Evolutionary conservation across 2,329 filamentous ascomycete species (phyloP).

Genomic region (Penicillium janthinellum): DNA sequence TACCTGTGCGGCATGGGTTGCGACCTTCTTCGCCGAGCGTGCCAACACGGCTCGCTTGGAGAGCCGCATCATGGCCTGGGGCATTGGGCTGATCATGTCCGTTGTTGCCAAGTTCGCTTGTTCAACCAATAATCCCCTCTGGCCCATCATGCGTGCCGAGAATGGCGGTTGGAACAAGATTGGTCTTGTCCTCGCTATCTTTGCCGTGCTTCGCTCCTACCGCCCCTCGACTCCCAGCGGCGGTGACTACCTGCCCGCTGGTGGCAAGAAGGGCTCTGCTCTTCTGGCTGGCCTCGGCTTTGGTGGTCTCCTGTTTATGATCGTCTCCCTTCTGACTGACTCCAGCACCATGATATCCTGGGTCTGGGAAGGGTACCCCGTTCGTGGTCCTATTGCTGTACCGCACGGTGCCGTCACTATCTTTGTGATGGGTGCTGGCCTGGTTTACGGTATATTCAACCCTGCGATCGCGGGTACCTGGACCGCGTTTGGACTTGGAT

Average conservation of each 20-base stretch:
- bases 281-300: constrained; percentile 75
- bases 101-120: constrained; percentile 90
- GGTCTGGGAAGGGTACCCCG: constrained; percentile 96
- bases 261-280: constrained; percentile 66
- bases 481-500: constrained; percentile 77
- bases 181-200: constrained; percentile 72
- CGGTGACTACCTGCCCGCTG: constrained; percentile 53
- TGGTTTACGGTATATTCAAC: constrained; percentile 73
- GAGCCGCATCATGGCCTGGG: constrained; percentile 76
- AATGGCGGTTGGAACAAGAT: constrained; percentile 93
- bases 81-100: constrained; percentile 79
- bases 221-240: constrained; percentile 60
- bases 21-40: constrained; percentile 77
- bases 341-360: constrained; percentile 98
- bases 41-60: constrained; percentile 75
- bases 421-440: constrained; percentile 79
- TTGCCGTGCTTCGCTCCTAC: constrained; percentile 76
- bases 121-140: constrained; percentile 93
- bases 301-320: constrained; percentile 79
- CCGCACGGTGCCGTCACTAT: constrained; percentile 90
- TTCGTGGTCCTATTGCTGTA: constrained; percentile 81
- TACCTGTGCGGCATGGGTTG: constrained; percentile 81
- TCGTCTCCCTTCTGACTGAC: constrained; percentile 92
- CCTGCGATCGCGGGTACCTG: constrained; percentile 74
- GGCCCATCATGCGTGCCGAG: constrained; percentile 85